Evolutionary conservation across 2,329 filamentous ascomycete genomes (phyloP), one percentile per base, ranked within the genome.

Genomic region (Penicillium oxalicum): DNA sequence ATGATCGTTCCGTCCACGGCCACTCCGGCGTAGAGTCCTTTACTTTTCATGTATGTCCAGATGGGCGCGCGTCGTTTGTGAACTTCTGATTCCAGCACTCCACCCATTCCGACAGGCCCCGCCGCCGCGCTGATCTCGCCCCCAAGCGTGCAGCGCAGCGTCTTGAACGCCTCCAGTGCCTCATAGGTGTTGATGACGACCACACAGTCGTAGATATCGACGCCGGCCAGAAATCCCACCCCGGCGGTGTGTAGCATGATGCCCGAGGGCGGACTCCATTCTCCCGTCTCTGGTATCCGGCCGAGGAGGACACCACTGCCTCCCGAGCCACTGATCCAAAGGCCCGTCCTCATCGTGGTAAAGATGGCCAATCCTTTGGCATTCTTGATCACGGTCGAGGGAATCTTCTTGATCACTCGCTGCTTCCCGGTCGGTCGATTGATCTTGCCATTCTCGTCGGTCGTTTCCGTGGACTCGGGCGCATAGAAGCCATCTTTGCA

Each of bases 171-270:
- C 57, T 95, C 87, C 40, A 97, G 74, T 5, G 90, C 89, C 48
- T 88, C 80, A 40, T 87, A 82, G 39, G 87, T 90, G 72, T 95
- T 96, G 64, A 96, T 91, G 33, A 96, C 87, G 7, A 96, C 79
- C 11, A 97, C 87, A 63, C 91, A 95, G 67, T 97, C 91, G 74
- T 96, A 97, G 29, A 96, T 90, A 65, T 97, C 91, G 36, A 95
- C 86, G 2, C 91, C 91, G 5, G 91, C 84, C 45, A 95, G 80
- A 63, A 97, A 96, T 33, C 90, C 91, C 32, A 96, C 77, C 0
- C 87, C 89, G 1, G 88, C 82, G 0, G 91, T 95, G 65, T 97
- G 91, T 40, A 95, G 78, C 73, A 95, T 80, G 56, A 97, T 90
- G 41, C 88, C 91, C 0, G 88, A 94, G 0, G 91, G 91, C 7